Base-by-base conservation (phyloP, 2,329 filamentous ascomycete genomes). In the Fusarium dimerum region DNA sequence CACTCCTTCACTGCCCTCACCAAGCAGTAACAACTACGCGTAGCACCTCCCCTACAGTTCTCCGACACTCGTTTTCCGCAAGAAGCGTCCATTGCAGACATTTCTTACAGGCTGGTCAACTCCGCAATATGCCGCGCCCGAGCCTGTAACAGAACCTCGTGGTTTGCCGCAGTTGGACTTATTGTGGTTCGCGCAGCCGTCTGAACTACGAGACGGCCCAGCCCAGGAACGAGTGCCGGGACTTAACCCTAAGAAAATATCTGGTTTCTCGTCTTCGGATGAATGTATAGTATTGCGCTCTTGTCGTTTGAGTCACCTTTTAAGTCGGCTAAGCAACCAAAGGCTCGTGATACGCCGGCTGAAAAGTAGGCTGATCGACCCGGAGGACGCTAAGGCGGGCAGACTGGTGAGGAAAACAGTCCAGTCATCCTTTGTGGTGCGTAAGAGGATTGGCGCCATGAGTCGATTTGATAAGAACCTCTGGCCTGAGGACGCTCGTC, bases 161-260 rank as follows among this genome's bases (percentile, higher is more conserved):
- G 65, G 71, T 71, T 69, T 70, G 78, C 78, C 65, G 78, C 75
- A 78, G 64, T 64, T 65, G 76, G 78, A 73, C 32, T 68, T 66
- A 68, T 70, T 68, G 67, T 68, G 72, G 65, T 51, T 56, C 52
- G 42, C 56, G 62, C 55, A 60, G 69, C 71, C 66, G 70, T 73
- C 67, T 59, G 66, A 66, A n/a, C 39, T 67, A 65, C 63, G 67
- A 58, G 68, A 70, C 68, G 70, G 73, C 71, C 75, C 74, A 71
- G 72, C 66, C 60, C 50, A 60, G 60, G 83, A 87, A 84, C 78
- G 78, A 77, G 74, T 77, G 18, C 87, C 86, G 90, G 89, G 92
- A 92, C 89, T 92, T 96, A 96, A 96, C 92, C 92, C 92, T 96
- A 96, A 89, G 82, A 78, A 77, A 74, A 77, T 70, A 73, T 78